Base-by-base conservation (phyloP, 805 yeast genomes). In the Candida railenensis region DNA sequence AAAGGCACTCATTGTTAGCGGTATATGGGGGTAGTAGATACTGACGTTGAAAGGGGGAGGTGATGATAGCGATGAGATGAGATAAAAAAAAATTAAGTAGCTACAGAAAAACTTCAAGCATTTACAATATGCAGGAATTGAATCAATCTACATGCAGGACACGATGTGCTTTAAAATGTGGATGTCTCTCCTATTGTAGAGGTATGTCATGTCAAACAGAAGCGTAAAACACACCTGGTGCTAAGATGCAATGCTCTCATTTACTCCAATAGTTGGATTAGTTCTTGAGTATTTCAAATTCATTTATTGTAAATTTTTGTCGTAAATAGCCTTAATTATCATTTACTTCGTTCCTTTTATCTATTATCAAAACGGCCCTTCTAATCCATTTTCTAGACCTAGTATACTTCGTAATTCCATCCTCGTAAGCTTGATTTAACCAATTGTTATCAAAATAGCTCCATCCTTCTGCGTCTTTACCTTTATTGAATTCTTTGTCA, bases 321-420 rank as follows among this genome's bases (percentile, higher is more conserved):
- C 30, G 5, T 25, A 11, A 5, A 25, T 11, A 25, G 30, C 11
- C 30, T 11, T 25, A 39, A 14, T 22, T 22, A 20, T 39, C 42
- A 3, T 39, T n/a, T n/a, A 39, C 42, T 15, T 39, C 42, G 20
- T 39, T 20, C 20, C 33, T 22, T 19, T 63, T 63, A 42, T 63
- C 67, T 42, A 63, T 60, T 4, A 56, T 41, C 36, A 63, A 52
- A 28, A 63, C 48, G 2, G 84, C 83, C 48, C 67, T 68, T 42
- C 85, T 68, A 1, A 61, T 59, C 81, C 85, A 77, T 47, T 65
- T 69, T 39, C 85, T 61, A 0, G 78, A 60, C 38, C 87, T 59
- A 0, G 87, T 82, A 53, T 70, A 80, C 40, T 71, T 68, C 1
- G 75, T 61, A 16, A 79, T 62, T 0, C 82, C 76, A 51, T 81